Evolutionary conservation across 1,284 basidiomycete species (phyloP).

Genomic region (Marasmius tenuissimus): DNA sequence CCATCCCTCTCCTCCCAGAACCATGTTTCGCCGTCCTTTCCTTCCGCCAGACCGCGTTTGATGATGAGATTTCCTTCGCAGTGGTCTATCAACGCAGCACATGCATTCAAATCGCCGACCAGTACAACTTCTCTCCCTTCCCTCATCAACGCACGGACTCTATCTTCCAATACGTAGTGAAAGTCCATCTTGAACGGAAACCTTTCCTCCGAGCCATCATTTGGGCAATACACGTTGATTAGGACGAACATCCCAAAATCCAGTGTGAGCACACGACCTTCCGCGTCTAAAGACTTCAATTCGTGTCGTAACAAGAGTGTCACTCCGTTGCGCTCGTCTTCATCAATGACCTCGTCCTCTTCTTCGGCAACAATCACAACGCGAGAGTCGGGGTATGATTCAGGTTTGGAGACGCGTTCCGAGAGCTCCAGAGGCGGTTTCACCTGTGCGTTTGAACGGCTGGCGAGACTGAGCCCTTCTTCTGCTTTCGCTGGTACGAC

Average conservation of each 20-base stretch:
- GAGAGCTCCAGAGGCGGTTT: slow-evolving; percentile 51
- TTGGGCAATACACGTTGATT: slow-evolving; percentile 96
- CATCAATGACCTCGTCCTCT: slow-evolving; percentile 23
- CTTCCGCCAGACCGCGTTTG: slow-evolving; percentile 33
- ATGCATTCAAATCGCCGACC: slow-evolving; percentile 90
- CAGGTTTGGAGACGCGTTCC: slow-evolving; percentile 54
- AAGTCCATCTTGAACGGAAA: slow-evolving; percentile 91
- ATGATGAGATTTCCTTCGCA: slow-evolving; percentile 77
- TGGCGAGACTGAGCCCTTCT: slow-evolving; percentile 76
- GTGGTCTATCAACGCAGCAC: slow-evolving; percentile 85
- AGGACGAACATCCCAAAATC: slow-evolving; percentile 94
- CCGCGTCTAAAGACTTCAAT: slow-evolving; percentile 68
- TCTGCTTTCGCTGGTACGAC: slow-evolving; percentile 80
- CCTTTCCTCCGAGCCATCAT: slow-evolving; percentile 80
- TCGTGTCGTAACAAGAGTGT: slow-evolving; percentile 35
- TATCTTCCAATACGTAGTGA: slow-evolving; percentile 73
- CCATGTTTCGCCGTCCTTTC: slow-evolving; percentile 59
- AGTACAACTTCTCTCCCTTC: slow-evolving; percentile 83
- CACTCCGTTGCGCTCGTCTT: slow-evolving; percentile 27
- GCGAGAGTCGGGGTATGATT: slow-evolving; percentile 37
- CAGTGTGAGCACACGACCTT: slow-evolving; percentile 80
- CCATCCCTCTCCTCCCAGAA: slow-evolving; percentile 72
- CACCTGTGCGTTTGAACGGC: slow-evolving; percentile 24
- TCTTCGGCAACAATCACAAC: slow-evolving; percentile 22
- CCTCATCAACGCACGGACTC: slow-evolving; percentile 66